Evolutionary conservation across 306 rosid species (phyloP).

Genomic region (Vigna hirtella): DNA sequence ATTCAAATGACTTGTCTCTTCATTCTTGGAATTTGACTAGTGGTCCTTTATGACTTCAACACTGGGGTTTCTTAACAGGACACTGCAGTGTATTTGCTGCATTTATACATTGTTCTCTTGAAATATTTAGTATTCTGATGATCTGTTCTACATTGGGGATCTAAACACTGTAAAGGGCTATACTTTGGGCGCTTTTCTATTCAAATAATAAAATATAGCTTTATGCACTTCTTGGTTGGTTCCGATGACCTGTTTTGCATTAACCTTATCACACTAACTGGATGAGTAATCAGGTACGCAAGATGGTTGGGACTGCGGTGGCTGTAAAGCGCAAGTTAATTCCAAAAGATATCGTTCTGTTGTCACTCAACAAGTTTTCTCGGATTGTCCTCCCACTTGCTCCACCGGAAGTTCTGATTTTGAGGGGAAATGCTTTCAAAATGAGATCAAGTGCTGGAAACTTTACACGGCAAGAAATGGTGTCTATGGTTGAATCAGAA

Average conservation of each 20-base stretch:
- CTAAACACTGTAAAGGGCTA: neutral
- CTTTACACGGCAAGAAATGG: constrained; percentile 73
- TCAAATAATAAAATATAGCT: constrained; percentile 6
- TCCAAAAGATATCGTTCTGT: constrained; percentile 64
- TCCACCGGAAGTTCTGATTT: constrained; percentile 78
- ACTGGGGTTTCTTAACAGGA: neutral
- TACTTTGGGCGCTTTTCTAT: constrained; percentile 23
- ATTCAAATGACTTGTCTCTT: neutral
- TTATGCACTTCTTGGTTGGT: neutral
- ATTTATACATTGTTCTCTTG: neutral
- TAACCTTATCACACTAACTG: constrained; percentile 23
- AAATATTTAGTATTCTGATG: constrained; percentile 10
- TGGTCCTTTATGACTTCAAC: neutral
- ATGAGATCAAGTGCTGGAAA: constrained; percentile 61
- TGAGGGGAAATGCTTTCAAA: constrained; percentile 73
- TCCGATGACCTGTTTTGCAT: constrained; percentile 14
- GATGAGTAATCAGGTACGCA: constrained; percentile 70
- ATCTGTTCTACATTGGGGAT: neutral
- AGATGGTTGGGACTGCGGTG: constrained; percentile 90
- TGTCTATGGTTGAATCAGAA: constrained; percentile 75
- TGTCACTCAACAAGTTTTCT: constrained; percentile 79
- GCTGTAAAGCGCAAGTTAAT: constrained; percentile 85
- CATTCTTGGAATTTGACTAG: neutral
- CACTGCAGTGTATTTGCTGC: constrained; percentile 10
- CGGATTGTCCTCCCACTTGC: constrained; percentile 82